phyloP scores from a whole-genome alignment of 208 protist species.

The Trypanosoma melophagium region DNA sequence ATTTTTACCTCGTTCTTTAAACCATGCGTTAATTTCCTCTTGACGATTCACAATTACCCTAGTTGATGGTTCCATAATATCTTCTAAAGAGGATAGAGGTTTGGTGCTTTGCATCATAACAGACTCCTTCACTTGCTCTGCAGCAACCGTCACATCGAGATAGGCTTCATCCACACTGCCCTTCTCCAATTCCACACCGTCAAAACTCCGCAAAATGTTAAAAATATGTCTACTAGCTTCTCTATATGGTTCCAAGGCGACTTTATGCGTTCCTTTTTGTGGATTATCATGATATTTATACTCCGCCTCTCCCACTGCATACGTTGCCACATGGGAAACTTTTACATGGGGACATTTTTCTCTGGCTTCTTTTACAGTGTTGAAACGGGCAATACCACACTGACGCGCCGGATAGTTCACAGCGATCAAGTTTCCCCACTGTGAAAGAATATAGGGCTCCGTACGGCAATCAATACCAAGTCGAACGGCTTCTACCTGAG shows the following conservation, averaged over 20 bases:
- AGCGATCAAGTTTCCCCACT: constrained; percentile 84
- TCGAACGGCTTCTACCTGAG: constrained; percentile 85
- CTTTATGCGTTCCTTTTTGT: constrained; percentile 61
- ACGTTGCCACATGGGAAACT: constrained; percentile 55
- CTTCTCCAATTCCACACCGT: constrained; percentile 68
- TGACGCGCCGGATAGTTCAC: constrained; percentile 88
- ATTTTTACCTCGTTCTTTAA: constrained; percentile 39
- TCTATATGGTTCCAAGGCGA: constrained; percentile 83
- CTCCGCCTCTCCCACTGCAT: constrained; percentile 47
- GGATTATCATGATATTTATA: constrained; percentile 62
- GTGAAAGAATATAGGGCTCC: constrained; percentile 57
- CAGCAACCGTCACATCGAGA: constrained; percentile 81
- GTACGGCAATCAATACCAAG: constrained; percentile 76
- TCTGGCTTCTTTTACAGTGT: constrained; percentile 42
- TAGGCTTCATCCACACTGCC: constrained; percentile 87
- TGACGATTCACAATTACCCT: constrained; percentile 51
- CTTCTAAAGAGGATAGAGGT: constrained; percentile 31
- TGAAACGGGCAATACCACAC: constrained; percentile 65
- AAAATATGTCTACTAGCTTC: constrained; percentile 77
- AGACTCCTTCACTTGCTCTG: constrained; percentile 38
- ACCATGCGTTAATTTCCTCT: constrained; percentile 55
- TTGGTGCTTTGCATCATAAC: constrained; percentile 22
- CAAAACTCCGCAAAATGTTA: constrained; percentile 44
- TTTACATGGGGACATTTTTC: constrained; percentile 53
- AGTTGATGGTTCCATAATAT: constrained; percentile 57